Percentiles rank a stretch among this genome's conserved stretches.
Evolutionary conservation across 1,284 basidiomycete genomes (phyloP).

Genomic region (Phlebopus sp.): DNA sequence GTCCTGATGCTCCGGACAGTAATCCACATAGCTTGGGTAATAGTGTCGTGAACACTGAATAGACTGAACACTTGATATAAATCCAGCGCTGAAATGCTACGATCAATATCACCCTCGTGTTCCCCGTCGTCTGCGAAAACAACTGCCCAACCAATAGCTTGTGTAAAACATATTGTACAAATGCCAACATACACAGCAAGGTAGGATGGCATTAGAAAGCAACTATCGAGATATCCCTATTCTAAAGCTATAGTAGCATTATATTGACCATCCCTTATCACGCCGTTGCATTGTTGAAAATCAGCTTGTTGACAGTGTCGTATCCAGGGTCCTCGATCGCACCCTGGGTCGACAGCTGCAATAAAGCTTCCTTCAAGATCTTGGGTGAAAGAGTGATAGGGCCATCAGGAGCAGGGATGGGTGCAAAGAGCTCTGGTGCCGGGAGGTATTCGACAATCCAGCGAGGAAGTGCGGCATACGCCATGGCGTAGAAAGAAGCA

Average conservation of each 20-base stretch:
- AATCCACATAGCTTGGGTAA: not conserved
- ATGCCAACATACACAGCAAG: not conserved
- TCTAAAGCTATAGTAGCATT: constrained; percentile 3
- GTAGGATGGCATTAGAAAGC: not conserved
- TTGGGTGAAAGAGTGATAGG: constrained; percentile 54
- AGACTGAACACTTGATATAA: no score
- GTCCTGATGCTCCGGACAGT: not conserved
- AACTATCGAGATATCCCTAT: constrained; percentile 1
- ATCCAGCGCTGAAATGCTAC: no score
- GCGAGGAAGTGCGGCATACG: constrained; percentile 53
- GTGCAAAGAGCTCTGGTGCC: constrained; percentile 47
- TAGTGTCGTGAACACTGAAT: no score
- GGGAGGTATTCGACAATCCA: constrained; percentile 64
- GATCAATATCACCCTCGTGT: no score
- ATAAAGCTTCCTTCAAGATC: constrained; percentile 74
- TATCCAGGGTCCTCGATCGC: constrained; percentile 49
- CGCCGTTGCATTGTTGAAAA: constrained; percentile 81
- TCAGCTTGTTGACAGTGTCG: constrained; percentile 68
- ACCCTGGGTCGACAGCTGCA: constrained; percentile 57
- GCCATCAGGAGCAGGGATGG: constrained; percentile 40
- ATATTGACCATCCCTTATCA: constrained; percentile 3
- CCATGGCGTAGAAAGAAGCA: constrained; percentile 48
- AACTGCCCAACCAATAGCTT: no score
- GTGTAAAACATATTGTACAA: constrained; percentile 13
- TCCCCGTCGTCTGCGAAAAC: no score